Conservation (phyloP, 192 early-diverging fungal genomes). For the Coemansia sp. region DNA sequence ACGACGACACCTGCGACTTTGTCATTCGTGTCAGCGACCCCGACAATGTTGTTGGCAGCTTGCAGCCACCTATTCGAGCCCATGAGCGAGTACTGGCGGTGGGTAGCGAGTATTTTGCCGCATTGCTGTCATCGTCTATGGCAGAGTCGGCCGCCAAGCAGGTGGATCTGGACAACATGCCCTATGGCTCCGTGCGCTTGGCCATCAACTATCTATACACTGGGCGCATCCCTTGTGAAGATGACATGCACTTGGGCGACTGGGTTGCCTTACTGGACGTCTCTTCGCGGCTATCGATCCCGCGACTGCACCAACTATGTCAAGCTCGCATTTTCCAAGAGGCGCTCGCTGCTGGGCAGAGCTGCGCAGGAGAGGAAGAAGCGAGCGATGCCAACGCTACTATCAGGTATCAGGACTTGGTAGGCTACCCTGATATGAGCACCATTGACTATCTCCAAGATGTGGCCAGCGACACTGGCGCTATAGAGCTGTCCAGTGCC, state of each 20-base stretch:
- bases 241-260: constrained; percentile 16
- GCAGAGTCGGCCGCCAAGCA: constrained; percentile 27
- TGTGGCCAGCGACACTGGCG: constrained; percentile 34
- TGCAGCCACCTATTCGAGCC: constrained; percentile 44
- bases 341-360: background rate
- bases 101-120: constrained; percentile 51
- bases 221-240: constrained; percentile 14
- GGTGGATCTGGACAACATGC: constrained; percentile 38
- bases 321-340: constrained; percentile 27
- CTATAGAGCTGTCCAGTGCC: constrained; percentile 23
- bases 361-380: background rate
- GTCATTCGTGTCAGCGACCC: constrained; percentile 33
- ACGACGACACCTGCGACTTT: constrained; percentile 32
- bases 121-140: constrained; percentile 40
- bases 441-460: constrained; percentile 15
- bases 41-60: constrained; percentile 34
- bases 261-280: constrained; percentile 38
- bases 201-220: constrained; percentile 44
- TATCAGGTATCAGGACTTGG: constrained; percentile 4
- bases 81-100: constrained; percentile 37
- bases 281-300: constrained; percentile 35
- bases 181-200: constrained; percentile 41
- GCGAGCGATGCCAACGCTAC: background rate
- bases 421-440: constrained; percentile 18
- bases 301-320: constrained; percentile 34